Conservation (phyloP, 2,329 filamentous ascomycete species). For the Elsinoe ampelina region DNA sequence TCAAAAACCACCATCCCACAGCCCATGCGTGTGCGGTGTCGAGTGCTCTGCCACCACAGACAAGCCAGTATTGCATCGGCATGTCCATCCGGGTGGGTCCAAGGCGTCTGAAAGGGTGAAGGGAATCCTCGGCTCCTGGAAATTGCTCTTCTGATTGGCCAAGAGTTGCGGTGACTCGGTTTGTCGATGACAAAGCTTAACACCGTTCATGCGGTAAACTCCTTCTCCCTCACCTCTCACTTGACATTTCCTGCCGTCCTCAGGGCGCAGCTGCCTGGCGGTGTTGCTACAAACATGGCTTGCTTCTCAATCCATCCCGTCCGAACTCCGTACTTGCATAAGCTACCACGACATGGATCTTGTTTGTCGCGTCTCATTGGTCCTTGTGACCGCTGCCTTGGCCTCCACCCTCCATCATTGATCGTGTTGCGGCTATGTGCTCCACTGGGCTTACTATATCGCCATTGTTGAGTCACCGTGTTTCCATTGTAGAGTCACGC, state of each 20-base stretch:
- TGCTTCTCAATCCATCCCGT: background rate
- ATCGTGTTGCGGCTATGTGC: background rate
- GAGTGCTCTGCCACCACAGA: too few species aligned
- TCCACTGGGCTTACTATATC: background rate
- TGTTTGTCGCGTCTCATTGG: background rate
- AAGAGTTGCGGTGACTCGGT: background rate
- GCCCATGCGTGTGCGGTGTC: too few species aligned
- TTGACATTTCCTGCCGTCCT: background rate
- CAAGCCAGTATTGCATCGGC: too few species aligned
- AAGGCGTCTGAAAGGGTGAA: too few species aligned
- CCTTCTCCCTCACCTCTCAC: background rate
- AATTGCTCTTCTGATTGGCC: background rate
- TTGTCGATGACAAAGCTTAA: background rate
- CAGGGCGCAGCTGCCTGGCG: constrained; percentile 5
- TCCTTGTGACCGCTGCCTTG: constrained; percentile 1
- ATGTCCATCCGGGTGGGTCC: too few species aligned
- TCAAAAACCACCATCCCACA: too few species aligned
- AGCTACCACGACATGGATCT: background rate
- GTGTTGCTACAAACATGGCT: background rate
- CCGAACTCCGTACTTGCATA: background rate
- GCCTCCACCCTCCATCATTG: background rate
- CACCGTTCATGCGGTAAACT: background rate
- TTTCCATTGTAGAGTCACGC: background rate
- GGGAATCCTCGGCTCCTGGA: background rate
- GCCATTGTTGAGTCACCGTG: background rate